Conservation (phyloP, 106 monocot genomes). For the Chionographis japonica region DNA sequence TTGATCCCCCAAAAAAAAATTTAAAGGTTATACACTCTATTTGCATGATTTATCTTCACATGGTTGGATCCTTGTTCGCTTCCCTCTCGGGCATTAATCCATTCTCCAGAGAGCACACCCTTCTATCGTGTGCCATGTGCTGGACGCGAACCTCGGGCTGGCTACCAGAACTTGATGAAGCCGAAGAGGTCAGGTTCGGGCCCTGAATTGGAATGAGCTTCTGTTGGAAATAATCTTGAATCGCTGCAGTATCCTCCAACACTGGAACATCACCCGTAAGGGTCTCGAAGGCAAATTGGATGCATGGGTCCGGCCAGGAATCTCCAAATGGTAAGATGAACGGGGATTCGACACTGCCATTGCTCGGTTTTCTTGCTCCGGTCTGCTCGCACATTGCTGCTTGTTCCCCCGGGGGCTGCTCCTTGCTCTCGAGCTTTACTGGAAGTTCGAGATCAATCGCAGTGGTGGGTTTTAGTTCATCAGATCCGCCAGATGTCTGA, state of each 20-base stretch:
- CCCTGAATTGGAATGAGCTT: slow-evolving; percentile 6
- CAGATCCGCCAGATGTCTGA: too few species aligned
- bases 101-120: slow-evolving; percentile 1
- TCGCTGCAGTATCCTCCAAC: slow-evolving; percentile 21
- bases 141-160: background rate
- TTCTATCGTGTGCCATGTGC: background rate
- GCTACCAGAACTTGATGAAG: background rate
- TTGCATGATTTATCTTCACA: too few species aligned
- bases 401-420: background rate
- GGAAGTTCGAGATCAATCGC: background rate
- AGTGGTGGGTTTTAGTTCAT: background rate
- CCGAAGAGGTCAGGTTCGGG: background rate
- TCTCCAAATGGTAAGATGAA: slow-evolving; percentile 32
- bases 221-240: slow-evolving; percentile 24
- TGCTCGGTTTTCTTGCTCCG: background rate
- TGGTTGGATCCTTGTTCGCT: background rate
- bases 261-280: slow-evolving; percentile 53
- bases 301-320: slow-evolving; percentile 65
- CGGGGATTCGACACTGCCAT: slow-evolving; percentile 3
- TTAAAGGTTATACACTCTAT: too few species aligned
- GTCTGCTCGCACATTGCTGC: background rate
- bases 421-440: background rate
- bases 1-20: too few species aligned
- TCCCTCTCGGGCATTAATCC: background rate
- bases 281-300: slow-evolving; percentile 73